phyloP scores from a whole-genome alignment of 2,329 filamentous ascomycete genomes.

The Fusarium keratoplasticum region DNA sequence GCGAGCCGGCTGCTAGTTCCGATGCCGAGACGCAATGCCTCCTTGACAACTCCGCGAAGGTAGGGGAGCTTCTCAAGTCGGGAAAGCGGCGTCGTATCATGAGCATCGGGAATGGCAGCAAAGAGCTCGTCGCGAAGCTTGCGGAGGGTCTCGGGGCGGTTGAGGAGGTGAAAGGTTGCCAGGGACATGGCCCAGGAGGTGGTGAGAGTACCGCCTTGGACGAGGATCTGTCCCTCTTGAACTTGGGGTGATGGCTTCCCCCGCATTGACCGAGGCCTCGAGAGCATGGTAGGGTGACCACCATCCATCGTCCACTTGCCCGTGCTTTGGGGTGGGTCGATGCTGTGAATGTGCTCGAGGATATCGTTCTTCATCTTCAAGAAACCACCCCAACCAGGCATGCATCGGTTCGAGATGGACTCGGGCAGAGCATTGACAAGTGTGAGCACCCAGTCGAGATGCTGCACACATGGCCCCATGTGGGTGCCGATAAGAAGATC shows the following conservation, averaged over 20 bases:
- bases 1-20: constrained; percentile 60
- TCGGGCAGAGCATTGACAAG: constrained; percentile 52
- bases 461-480: constrained; percentile 52
- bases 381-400: constrained; percentile 52
- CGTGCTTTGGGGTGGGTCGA: constrained; percentile 50
- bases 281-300: constrained; percentile 52
- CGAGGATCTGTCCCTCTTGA: constrained; percentile 54
- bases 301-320: constrained; percentile 49
- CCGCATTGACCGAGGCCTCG: constrained; percentile 45
- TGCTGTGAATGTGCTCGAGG: constrained; percentile 49
- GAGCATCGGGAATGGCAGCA: constrained; percentile 47
- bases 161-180: constrained; percentile 51
- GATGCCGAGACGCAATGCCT: constrained; percentile 62
- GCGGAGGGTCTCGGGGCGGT: constrained; percentile 45
- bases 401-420: constrained; percentile 49
- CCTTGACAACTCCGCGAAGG: constrained; percentile 63
- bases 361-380: constrained; percentile 55
- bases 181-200: constrained; percentile 52
- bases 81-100: constrained; percentile 43
- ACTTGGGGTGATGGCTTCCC: constrained; percentile 52
- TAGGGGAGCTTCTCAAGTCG: constrained; percentile 55
- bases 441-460: constrained; percentile 50
- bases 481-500: constrained; percentile 53
- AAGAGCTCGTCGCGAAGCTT: constrained; percentile 52
- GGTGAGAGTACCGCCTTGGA: constrained; percentile 55